Evolutionary conservation across 495 filamentous ascomycete species (phyloP).

Genomic region (Mytilinidion resinicola): DNA sequence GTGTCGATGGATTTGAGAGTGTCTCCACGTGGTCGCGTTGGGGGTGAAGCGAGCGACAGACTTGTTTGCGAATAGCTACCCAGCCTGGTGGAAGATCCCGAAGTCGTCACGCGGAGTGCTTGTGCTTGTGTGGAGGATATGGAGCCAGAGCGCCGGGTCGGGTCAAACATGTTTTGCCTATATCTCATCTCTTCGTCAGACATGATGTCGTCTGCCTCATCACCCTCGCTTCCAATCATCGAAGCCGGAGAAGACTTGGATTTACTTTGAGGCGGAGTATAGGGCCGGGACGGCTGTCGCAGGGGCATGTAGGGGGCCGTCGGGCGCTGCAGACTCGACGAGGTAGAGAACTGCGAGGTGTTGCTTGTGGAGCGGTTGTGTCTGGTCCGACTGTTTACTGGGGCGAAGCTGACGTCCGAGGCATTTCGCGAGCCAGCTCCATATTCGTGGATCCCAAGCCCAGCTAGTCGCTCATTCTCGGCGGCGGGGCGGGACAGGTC

Average conservation of each 20-base stretch:
- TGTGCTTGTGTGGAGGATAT: constrained; percentile 28
- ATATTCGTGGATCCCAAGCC: constrained; percentile 49
- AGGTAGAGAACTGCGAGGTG: constrained; percentile 50
- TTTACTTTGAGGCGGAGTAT: constrained; percentile 45
- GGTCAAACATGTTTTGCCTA: constrained; percentile 22
- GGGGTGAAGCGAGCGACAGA: constrained; percentile 43
- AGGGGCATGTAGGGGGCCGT: constrained; percentile 52
- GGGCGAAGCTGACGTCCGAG: constrained; percentile 33
- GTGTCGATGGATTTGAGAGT: constrained; percentile 37
- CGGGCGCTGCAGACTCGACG: constrained; percentile 44
- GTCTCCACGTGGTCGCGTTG: constrained; percentile 25
- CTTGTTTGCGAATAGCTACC: constrained; percentile 49
- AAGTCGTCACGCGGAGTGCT: constrained; percentile 38
- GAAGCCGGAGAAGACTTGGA: constrained; percentile 49
- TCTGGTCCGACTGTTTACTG: constrained; percentile 31
- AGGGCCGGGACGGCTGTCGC: constrained; percentile 52
- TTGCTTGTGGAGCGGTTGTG: constrained; percentile 53
- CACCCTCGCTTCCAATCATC: constrained; percentile 35
- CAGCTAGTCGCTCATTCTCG: constrained; percentile 51
- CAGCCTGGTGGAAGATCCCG: constrained; percentile 43
- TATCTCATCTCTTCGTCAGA: constrained; percentile 32
- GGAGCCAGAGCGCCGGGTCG: constrained; percentile 28
- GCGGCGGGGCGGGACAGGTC: constrained; percentile 51
- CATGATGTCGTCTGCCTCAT: constrained; percentile 35
- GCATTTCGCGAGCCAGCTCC: constrained; percentile 36